A percentile compares a stretch with the other conserved stretches of the same genome.
phyloP scores from a whole-genome alignment of 176 grass and related monocot genomes.

The Stipa capillata region DNA sequence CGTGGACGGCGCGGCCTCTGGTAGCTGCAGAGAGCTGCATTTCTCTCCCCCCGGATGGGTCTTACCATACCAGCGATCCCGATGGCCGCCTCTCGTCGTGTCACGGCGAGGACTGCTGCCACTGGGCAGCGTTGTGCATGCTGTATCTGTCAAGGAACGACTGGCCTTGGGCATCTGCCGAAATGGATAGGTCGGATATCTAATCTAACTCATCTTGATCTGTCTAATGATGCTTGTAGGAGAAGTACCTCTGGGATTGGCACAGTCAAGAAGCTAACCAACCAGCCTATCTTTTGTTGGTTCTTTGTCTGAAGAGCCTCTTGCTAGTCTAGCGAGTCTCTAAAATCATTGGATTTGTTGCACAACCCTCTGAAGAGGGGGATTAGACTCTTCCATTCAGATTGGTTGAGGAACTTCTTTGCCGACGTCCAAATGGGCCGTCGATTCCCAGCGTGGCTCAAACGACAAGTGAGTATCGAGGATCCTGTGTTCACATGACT shows the following conservation, averaged over 20 bases:
- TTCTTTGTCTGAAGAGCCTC: background rate
- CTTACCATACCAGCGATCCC: background rate
- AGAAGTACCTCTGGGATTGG: background rate
- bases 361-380: background rate
- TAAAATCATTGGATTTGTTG: background rate
- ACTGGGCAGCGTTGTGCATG: background rate
- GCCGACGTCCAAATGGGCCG: background rate
- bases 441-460: constrained; percentile 13
- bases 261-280: background rate
- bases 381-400: background rate
- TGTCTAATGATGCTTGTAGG: background rate
- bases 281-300: background rate
- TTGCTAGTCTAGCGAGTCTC: background rate
- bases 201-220: background rate
- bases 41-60: background rate
- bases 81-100: background rate
- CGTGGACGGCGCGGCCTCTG: background rate
- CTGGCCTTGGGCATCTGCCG: background rate
- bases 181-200: background rate
- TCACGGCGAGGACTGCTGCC: background rate
- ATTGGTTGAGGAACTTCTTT: background rate
- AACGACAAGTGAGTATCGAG: background rate
- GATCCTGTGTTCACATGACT: no score
- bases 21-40: background rate
- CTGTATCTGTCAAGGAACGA: background rate